Percentiles rank a stretch among this genome's conserved stretches.
phyloP scores from a whole-genome alignment of 2,329 filamentous ascomycete species.

The Gnomoniopsis sp. region DNA sequence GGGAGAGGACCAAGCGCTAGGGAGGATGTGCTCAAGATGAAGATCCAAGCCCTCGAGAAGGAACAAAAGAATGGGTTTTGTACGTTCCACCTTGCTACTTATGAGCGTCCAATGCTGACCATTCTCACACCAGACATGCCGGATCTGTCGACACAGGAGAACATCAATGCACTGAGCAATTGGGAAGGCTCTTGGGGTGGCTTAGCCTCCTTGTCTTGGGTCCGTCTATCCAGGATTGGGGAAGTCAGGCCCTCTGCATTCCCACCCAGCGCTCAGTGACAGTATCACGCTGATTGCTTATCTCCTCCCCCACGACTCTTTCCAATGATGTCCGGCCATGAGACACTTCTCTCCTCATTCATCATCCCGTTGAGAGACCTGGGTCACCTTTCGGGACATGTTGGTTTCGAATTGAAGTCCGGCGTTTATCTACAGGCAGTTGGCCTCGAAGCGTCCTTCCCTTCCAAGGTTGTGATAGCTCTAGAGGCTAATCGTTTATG shows the following conservation, averaged over 20 bases:
- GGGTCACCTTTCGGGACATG: background rate
- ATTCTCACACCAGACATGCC: conserved; percentile 56
- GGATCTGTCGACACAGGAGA: conserved; percentile 67
- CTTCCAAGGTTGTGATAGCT: too few species aligned
- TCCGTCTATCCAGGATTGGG: conserved; percentile 67
- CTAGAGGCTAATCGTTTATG: too few species aligned
- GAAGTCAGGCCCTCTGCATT: conserved; percentile 68
- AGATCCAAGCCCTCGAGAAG: conserved; percentile 66
- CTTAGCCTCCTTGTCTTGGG: conserved; percentile 72
- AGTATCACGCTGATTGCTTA: conserved; percentile 20
- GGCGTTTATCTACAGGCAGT: background rate
- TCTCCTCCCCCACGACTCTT: background rate
- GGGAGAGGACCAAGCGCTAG: conserved; percentile 75
- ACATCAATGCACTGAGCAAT: conserved; percentile 59
- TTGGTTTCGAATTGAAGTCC: background rate
- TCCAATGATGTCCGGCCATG: background rate
- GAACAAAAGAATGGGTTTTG: conserved; percentile 84
- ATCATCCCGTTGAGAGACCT: background rate
- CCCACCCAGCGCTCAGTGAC: conserved; percentile 58
- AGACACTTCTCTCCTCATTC: background rate
- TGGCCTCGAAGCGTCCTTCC: too few species aligned
- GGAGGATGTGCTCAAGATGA: conserved; percentile 74
- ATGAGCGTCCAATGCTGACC: conserved; percentile 7
- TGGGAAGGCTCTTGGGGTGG: conserved; percentile 87
- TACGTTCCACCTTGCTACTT: conserved; percentile 35